Conservation (phyloP, 495 filamentous ascomycete species). For the Aspergillus kassunensis region DNA sequence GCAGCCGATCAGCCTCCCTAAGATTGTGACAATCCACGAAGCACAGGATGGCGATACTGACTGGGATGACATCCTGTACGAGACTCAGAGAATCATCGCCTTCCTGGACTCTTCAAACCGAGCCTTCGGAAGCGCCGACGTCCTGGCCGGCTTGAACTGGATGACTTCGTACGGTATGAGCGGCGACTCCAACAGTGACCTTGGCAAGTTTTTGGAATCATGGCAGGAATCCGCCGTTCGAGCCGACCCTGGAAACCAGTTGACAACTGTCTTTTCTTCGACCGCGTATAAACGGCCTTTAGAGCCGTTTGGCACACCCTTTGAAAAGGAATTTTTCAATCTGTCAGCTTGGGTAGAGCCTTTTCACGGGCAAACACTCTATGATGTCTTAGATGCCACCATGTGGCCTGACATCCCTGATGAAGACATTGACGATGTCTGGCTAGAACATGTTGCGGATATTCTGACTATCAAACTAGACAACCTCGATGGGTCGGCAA, state of each 20-base stretch:
- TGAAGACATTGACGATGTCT: slow-evolving; percentile 50
- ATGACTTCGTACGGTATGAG: slow-evolving; percentile 36
- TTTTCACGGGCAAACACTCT: slow-evolving; percentile 54
- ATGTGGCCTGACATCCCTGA: slow-evolving; percentile 57
- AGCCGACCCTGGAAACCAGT: slow-evolving; percentile 36
- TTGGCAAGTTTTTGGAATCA: slow-evolving; percentile 34
- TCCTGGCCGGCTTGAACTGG: slow-evolving; percentile 43
- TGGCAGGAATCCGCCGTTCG: slow-evolving; percentile 42
- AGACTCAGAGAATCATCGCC: slow-evolving; percentile 74
- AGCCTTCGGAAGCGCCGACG: slow-evolving; percentile 75
- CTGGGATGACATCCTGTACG: slow-evolving; percentile 47
- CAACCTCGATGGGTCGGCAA: slow-evolving; percentile 36
- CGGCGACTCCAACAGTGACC: slow-evolving; percentile 29
- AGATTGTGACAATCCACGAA: slow-evolving; percentile 51
- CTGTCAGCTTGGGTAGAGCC: slow-evolving; percentile 39
- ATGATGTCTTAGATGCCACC: slow-evolving; percentile 66
- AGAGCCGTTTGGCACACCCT: slow-evolving; percentile 27
- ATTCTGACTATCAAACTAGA: slow-evolving; percentile 61
- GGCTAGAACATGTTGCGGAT: slow-evolving; percentile 57
- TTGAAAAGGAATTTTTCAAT: slow-evolving; percentile 37
- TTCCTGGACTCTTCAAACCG: slow-evolving; percentile 77
- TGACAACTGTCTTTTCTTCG: slow-evolving; percentile 38
- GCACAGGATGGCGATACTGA: slow-evolving; percentile 31
- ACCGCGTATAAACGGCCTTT: slow-evolving; percentile 36
- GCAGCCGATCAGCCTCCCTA: slow-evolving; percentile 53